Base-by-base conservation (phyloP, 176 grass and related monocot species). In the Triticum monococcum region DNA sequence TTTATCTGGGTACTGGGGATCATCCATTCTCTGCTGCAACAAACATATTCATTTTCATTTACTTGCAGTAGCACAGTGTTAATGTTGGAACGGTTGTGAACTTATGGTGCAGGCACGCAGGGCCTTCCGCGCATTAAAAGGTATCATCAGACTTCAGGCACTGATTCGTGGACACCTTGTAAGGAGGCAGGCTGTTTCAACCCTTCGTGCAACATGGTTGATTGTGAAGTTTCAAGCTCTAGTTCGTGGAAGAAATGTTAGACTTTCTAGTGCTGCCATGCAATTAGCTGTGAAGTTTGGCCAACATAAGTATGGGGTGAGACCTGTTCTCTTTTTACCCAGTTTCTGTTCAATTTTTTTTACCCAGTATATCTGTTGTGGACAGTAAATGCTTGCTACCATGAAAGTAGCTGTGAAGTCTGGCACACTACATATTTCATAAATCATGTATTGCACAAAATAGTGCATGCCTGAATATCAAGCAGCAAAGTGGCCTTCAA, bases 121-220 rank as follows among this genome's bases (percentile, higher is more conserved):
- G 77, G 94, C 93, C 50, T 98, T 98, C 79, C 90, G 75, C 70
- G 85, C 93, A 57, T 79, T 98, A 69, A 98, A 96, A 91, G 97
- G 92, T 69, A 98, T 98, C 75, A 94, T 98, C 84, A 96, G 94
- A 89, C 79, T 98, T 40, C 97, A 98, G 77, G 92, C 97, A 64
- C 79, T 98, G 85, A 96, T 95, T 80, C 90, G 94, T 30, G 97
- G 97, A 28, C 92, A 96, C 89, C 92, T 98, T 89, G 97, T 98
- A 50, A 91, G 97, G 85, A 89, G 97, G 77, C 97, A 98, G 68
- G 93, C 94, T 83, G 82, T 89, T 88, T 84, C 88, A 73, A 94
- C 97, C 41, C 92, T 98, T 81, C 88, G 13, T 80, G 70, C 87
- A 76, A 92, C 91, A 52, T 89, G 85, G 87, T 54, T 88, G 50